Base-by-base conservation (phyloP, 2,329 filamentous ascomycete genomes). In the Aspergillus sp. region DNA sequence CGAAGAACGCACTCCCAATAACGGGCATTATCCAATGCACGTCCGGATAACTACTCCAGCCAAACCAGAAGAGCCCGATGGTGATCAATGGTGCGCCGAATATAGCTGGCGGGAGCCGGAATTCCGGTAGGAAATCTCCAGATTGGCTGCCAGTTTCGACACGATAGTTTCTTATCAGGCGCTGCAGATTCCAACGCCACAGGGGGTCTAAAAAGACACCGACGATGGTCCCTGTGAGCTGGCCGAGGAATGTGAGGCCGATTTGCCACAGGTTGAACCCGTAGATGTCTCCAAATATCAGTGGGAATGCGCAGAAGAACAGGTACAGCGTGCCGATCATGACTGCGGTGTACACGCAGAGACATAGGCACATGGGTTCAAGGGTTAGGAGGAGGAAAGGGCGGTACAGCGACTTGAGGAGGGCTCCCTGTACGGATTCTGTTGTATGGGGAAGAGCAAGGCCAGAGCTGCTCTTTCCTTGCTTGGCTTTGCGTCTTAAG, bases 291-390 rank as follows among this genome's bases (percentile, higher is more conserved):
- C 47, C 17, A 15, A 71, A 72, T 17, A 72, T 60, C 4, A 70
- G 68, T 0, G 71, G 69, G 22, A 69, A 72, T 1, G 84, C 85
- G 72, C 91, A 89, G 80, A 72, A 70, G 59, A 63, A 69, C 38
- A 69, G 66, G 30, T 70, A 72, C 0, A 72, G 57, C 4, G 17
- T 55, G 2, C 53, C 53, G 4, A 55, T 23, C 7, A 96, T 80
- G 56, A 97, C 84, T 45, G 92, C 91, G 1, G 90, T 90, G 68
- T 93, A 90, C 19, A 94, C 76, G 75, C 91, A 92, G 15, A 96
- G 85, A 66, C 87, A 86, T 53, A 93, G 81, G 62, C 88, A 90
- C 91, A 96, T 96, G 66, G 90, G 91, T 78, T 96, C 92, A 47
- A 90, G 85, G 57, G 89, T 74, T 51, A 97, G 84, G 13, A 97